Evolutionary conservation across 2,329 filamentous ascomycete genomes (phyloP), one percentile per base, ranked within the genome.

Genomic region (Botryosphaeria dothidea): DNA sequence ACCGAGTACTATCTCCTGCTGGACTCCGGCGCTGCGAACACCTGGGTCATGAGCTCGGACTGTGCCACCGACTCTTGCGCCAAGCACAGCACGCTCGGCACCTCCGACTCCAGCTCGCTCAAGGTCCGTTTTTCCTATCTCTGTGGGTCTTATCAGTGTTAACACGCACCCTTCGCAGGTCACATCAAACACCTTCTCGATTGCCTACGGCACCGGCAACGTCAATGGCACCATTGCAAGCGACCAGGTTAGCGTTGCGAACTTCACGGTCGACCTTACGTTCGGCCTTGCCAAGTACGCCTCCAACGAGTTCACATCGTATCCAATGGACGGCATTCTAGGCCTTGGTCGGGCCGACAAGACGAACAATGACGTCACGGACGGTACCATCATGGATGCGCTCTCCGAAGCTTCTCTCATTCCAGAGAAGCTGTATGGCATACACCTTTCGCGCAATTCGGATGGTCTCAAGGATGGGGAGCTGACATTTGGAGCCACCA

Each of bases 261-360:
- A 86, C 17, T 81, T 93, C 67, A 85, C 82, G 46, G 73, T 92
- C 15, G 75, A 83, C 21, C 83, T 92, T 70, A 81, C 86, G 3
- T 91, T 97, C 71, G 93, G 93, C 4, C 78, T 93, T 66, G 92
- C 90, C 23, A 85, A 84, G 36, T 84, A 84, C 25, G 91, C 91
- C 1, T 92, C 91, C 0, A 6, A 86, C 60, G 88, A 95, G 68
- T 96, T 97, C 75, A 78, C 81, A 29, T 84, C 85, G 61, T 96
- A 94, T 71, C 90, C 92, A 1, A 93, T 96, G 77, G 93, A 97
- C 74, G 93, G 93, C 25, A 96, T 97, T 56, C 80, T 97, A 2
- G 93, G 92, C 3, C 79, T 96, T 25, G 90, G 91, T 17, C 88
- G 89, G 70, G 84, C 84, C 67, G 80, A 82, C 31, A 68, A 54